Base-by-base conservation (phyloP, 495 filamentous ascomycete genomes). In the Daldinia decipiens region DNA sequence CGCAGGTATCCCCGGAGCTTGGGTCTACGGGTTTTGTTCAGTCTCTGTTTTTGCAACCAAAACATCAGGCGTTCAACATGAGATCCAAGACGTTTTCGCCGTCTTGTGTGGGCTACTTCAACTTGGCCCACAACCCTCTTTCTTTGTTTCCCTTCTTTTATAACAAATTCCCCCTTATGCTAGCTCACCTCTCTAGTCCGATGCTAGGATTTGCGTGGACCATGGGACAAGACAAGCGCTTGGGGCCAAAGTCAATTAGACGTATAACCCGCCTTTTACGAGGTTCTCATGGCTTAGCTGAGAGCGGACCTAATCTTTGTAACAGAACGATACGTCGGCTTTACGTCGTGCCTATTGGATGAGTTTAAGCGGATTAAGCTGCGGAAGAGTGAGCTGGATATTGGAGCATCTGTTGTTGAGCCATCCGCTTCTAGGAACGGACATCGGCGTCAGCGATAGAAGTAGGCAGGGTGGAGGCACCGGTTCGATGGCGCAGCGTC, bases 41-140 rank as follows among this genome's bases (percentile, higher is more conserved):
- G 84, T 89, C 83, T 85, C 82, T 88, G 88, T 91, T 91, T 91
- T 91, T 91, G 82, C 88, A 90, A 91, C 89, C 88, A 90, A 91
- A 91, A 91, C 89, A 89, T 85, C 78, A 82, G 83, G 85, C 86
- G 85, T 91, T 91, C 90, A 91, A 92, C 90, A 88, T 81, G 79
- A 87, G 87, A 88, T 87, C 88, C 88, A 90, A 91, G 84, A 85
- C 82, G 82, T 81, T 87, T 88, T 84, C 80, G 80, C 84, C 84
- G 84, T 88, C 84, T 85, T 72, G 79, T 74, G 83, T 84, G 83
- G 82, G 83, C 85, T 86, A 89, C 83, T 88, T 90, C 89, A 91
- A 91, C 89, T 85, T 89, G 87, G 83, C 79, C 74, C 80, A 79
- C 78, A 75, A 45, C 63, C 81, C 66, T 79, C 68, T 77, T 79